These are phyloP conservation scores for Colletotrichum acutatum DNA, from an alignment of 2,329 filamentous ascomycete species.

Conservation along the genomic window DNA sequence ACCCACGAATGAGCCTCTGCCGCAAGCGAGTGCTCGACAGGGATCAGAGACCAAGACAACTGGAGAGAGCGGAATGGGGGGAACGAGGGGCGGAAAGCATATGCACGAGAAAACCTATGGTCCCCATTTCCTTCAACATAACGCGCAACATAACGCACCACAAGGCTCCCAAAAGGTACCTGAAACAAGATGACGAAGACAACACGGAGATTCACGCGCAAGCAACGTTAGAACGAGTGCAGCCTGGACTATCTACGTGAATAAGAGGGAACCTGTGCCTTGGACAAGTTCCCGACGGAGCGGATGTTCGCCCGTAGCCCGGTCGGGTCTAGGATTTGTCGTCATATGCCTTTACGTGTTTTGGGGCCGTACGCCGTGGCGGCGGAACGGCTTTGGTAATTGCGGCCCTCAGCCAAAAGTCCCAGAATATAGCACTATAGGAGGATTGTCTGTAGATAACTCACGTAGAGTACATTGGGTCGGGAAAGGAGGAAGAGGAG, in stretches of 20 bases:
- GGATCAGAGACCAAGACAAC: not conserved
- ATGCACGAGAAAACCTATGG: not conserved
- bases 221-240: not conserved
- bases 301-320: not conserved
- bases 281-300: not conserved
- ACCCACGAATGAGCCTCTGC: not conserved
- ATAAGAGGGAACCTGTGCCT: not conserved
- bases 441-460: not conserved
- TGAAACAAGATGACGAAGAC: not conserved
- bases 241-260: not conserved
- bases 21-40: constrained; percentile 8
- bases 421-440: not conserved
- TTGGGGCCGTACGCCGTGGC: not conserved
- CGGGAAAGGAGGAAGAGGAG: not conserved
- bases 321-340: not conserved
- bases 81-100: not conserved
- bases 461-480: not conserved
- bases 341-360: not conserved
- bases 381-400: not conserved
- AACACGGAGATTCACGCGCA: not conserved
- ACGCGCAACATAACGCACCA: no score
- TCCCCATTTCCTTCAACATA: not conserved
- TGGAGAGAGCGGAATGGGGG: not conserved
- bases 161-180: not conserved
- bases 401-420: not conserved